phyloP scores from a whole-genome alignment of 257 asterid genomes.

The Lycium barbarum region DNA sequence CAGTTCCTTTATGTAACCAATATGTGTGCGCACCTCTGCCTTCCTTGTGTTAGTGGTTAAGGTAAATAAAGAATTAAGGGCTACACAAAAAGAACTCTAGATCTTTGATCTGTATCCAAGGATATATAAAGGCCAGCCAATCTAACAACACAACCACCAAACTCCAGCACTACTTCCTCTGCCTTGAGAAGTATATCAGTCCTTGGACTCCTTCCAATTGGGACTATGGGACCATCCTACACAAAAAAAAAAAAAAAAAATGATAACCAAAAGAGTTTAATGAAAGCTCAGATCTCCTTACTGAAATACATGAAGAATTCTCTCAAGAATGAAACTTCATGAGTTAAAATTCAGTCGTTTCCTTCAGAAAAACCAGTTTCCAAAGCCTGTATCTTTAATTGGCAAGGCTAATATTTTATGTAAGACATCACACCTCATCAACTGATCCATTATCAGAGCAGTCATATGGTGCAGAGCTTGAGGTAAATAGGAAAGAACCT shows the following conservation, averaged over 20 bases:
- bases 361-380: not conserved
- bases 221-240: slow-evolving; percentile 86
- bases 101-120: slow-evolving; percentile 46
- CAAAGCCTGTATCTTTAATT: not conserved
- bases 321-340: not conserved
- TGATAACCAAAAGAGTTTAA: slow-evolving; percentile 28
- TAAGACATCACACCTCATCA: slow-evolving; percentile 77
- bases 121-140: slow-evolving; percentile 99
- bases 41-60: slow-evolving; percentile 72
- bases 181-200: slow-evolving; percentile 84
- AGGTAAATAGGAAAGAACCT: slow-evolving; percentile 91
- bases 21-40: slow-evolving; percentile 89
- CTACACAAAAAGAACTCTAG: slow-evolving; percentile 16
- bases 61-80: slow-evolving; percentile 36
- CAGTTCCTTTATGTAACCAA: slow-evolving; percentile 84
- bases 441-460: slow-evolving; percentile 84
- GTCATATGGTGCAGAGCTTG: slow-evolving; percentile 95
- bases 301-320: not conserved
- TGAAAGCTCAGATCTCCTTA: slow-evolving; percentile 27
- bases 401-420: slow-evolving; percentile 30
- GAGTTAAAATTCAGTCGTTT: not conserved
- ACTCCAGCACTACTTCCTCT: slow-evolving; percentile 78
- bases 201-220: slow-evolving; percentile 88
- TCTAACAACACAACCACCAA: slow-evolving; percentile 90
- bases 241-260: not conserved